phyloP scores from a whole-genome alignment of 2,329 filamentous ascomycete species.

The Orbilia quercus region DNA sequence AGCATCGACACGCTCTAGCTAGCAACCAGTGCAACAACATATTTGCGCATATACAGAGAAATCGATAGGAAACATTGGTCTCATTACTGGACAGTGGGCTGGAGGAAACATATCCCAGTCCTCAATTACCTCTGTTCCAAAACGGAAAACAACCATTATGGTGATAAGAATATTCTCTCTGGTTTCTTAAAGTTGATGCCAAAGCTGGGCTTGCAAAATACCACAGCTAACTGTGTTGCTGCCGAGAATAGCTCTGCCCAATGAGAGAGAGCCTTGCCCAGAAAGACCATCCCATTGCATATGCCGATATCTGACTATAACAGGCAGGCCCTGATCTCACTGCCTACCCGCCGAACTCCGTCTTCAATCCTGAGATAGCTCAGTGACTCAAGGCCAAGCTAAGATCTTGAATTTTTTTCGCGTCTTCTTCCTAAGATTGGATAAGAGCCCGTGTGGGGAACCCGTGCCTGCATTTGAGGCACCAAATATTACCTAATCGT shows the following conservation, averaged over 20 bases:
- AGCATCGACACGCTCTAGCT: too few species aligned
- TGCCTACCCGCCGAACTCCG: slow-evolving; percentile 45
- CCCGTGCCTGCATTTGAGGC: slow-evolving; percentile 2
- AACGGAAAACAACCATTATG: too few species aligned
- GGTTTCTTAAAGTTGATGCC: too few species aligned
- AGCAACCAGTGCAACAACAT: too few species aligned
- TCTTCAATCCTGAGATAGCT: neutral
- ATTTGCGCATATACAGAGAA: too few species aligned
- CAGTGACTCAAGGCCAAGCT: slow-evolving; percentile 28
- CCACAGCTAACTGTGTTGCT: slow-evolving; percentile 6
- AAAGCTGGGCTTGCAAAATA: neutral
- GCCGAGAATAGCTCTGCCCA: neutral
- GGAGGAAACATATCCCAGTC: too few species aligned
- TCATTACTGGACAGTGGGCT: too few species aligned
- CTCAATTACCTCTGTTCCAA: too few species aligned
- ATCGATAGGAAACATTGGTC: too few species aligned
- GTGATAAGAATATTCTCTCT: too few species aligned
- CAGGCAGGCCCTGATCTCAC: slow-evolving; percentile 33
- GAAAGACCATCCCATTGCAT: slow-evolving; percentile 19
- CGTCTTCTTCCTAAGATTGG: slow-evolving; percentile 35
- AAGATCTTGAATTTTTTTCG: slow-evolving; percentile 18
- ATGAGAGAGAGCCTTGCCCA: slow-evolving; percentile 10
- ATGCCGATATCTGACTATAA: slow-evolving; percentile 24
- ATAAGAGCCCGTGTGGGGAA: slow-evolving; percentile 14
- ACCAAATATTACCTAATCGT: slow-evolving; percentile 12